Percentiles rank a stretch among this genome's conserved stretches.
phyloP scores from a whole-genome alignment of 1,139 yeast species.

The Kodamaea suecica region DNA sequence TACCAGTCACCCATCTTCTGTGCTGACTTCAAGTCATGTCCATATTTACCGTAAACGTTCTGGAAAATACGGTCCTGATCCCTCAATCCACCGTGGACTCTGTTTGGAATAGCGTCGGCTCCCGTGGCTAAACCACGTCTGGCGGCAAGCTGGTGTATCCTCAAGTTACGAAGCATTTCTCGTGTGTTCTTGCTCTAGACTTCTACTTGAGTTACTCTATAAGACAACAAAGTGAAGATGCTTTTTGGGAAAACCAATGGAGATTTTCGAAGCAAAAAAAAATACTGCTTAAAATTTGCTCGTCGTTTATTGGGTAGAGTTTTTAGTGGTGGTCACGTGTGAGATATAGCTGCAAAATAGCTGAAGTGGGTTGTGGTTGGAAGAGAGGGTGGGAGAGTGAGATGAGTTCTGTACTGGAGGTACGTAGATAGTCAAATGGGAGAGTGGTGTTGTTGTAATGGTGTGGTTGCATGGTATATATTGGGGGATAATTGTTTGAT shows the following conservation, averaged over 20 bases:
- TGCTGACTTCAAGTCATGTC: conserved; percentile 71
- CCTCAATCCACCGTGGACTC: conserved; percentile 69
- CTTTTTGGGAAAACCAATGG: not conserved
- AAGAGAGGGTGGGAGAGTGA: not conserved
- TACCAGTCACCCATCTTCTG: conserved; percentile 86
- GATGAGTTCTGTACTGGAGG: too few species aligned
- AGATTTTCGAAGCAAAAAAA: conserved; percentile 2
- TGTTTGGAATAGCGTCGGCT: conserved; percentile 52
- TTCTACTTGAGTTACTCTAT: conserved; percentile 7
- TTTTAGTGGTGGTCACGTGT: too few species aligned
- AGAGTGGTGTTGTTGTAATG: too few species aligned
- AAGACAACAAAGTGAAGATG: conserved; percentile 14
- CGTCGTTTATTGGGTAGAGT: conserved; percentile 16
- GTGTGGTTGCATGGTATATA: too few species aligned
- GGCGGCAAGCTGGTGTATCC: conserved; percentile 12
- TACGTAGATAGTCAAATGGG: too few species aligned
- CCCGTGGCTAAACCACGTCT: conserved; percentile 42
- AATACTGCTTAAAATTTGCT: conserved; percentile 15
- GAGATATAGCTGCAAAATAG: too few species aligned
- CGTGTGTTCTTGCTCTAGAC: conserved; percentile 3
- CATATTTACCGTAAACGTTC: conserved; percentile 71
- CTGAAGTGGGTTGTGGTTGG: not conserved
- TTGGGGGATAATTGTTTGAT: too few species aligned
- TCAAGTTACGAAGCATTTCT: conserved; percentile 17
- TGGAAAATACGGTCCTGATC: conserved; percentile 87